phyloP scores from a whole-genome alignment of 257 asterid species.

The Paraleonurus japonicus region DNA sequence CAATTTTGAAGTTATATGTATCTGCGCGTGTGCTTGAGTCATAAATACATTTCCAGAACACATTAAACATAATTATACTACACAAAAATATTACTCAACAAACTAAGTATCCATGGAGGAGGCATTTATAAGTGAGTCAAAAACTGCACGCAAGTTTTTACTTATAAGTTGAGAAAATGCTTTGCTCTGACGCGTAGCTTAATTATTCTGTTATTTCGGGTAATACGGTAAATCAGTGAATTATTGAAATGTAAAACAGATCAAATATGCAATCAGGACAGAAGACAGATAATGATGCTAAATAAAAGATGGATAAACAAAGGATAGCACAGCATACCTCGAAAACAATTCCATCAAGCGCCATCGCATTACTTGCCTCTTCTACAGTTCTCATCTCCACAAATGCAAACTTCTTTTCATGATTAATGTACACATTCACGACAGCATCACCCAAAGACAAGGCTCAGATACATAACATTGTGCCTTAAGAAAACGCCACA shows the following conservation, averaged over 20 bases:
- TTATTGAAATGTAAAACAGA: constrained; percentile 5
- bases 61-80: background rate
- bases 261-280: constrained; percentile 12
- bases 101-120: background rate
- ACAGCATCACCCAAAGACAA: no score
- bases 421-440: no score
- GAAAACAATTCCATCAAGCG: constrained; percentile 66
- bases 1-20: background rate
- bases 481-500: no score
- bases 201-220: background rate
- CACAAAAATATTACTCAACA: background rate
- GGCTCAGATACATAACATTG: no score
- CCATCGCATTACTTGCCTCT: no score
- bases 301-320: constrained; percentile 10
- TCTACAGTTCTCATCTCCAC: no score
- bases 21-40: background rate
- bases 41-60: background rate
- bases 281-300: background rate
- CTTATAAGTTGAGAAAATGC: no score
- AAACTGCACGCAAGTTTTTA: no score
- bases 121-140: background rate
- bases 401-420: no score
- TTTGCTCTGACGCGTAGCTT: constrained; percentile 6
- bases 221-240: background rate
- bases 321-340: constrained; percentile 41